Percentiles rank a stretch among this genome's conserved stretches.
phyloP scores from a whole-genome alignment of 1,139 yeast genomes.

The Hansenula lynferdii region DNA sequence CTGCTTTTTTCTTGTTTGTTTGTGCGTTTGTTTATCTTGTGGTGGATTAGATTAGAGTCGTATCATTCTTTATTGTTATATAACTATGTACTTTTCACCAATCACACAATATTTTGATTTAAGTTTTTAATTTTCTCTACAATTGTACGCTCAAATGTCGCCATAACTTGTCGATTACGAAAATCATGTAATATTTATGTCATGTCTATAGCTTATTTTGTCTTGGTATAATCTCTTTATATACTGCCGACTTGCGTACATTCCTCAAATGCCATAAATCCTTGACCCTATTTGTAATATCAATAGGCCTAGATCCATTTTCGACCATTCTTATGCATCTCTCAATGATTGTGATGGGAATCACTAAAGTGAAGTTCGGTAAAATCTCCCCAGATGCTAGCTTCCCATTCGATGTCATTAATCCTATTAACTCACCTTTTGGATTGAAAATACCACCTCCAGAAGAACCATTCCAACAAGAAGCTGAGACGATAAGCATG shows the following conservation, averaged over 20 bases:
- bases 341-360: constrained; percentile 31
- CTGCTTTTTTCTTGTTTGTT: no score
- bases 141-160: neutral
- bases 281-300: constrained; percentile 9
- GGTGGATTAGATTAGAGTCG: no score
- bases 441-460: constrained; percentile 58
- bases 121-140: neutral
- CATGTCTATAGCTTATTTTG: constrained; percentile 11
- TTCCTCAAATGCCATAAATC: constrained; percentile 20
- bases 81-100: no score
- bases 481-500: constrained; percentile 49
- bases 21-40: no score
- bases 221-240: no score
- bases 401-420: constrained; percentile 61
- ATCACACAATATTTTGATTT: no score
- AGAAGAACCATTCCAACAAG: constrained; percentile 76
- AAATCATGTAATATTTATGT: neutral
- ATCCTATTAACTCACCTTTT: constrained; percentile 39
- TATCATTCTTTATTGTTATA: no score
- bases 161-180: no score
- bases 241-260: constrained; percentile 5
- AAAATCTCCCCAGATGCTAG: constrained; percentile 36
- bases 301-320: constrained; percentile 10
- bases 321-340: constrained; percentile 14
- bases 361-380: constrained; percentile 39